Percentiles rank a stretch among this genome's conserved stretches.
These are phyloP conservation scores for Cyberlindnera meyerae DNA, from an alignment of 805 yeast species.

Conservation along the genomic window DNA sequence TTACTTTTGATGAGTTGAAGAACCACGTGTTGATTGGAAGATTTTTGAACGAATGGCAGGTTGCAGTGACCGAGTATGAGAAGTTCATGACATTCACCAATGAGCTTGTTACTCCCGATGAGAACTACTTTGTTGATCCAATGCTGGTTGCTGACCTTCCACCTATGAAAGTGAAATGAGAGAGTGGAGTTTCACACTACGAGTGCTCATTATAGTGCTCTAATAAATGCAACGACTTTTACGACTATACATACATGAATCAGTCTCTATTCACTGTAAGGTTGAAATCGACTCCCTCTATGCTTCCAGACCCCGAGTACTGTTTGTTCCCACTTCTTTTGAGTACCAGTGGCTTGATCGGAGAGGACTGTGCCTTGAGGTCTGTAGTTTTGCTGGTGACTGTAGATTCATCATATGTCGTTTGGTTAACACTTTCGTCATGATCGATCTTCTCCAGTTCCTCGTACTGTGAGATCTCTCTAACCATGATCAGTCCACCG, in stretches of 20 bases:
- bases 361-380: not conserved
- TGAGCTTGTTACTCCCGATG: conserved; percentile 10
- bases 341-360: conserved; percentile 1
- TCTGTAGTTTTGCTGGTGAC: not conserved
- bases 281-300: conserved; percentile 1
- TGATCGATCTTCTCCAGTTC: conserved; percentile 6
- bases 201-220: too few relatives aligned
- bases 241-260: conserved; percentile 2
- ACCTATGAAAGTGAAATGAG: conserved; percentile 9
- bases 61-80: conserved; percentile 46
- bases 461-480: conserved; percentile 7
- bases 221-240: too few relatives aligned
- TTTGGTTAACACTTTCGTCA: not conserved
- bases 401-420: too few relatives aligned
- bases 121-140: conserved; percentile 11
- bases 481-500: conserved; percentile 13
- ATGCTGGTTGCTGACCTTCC: conserved; percentile 14
- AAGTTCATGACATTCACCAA: conserved; percentile 25
- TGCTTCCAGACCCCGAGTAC: not conserved
- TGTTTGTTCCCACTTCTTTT: not conserved
- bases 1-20: conserved; percentile 11
- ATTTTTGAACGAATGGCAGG: conserved; percentile 48
- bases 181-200: too few relatives aligned
- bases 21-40: conserved; percentile 37
- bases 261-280: conserved; percentile 1